Evolutionary conservation across 2,329 filamentous ascomycete species (phyloP).

Genomic region (Fusarium drepaniforme): DNA sequence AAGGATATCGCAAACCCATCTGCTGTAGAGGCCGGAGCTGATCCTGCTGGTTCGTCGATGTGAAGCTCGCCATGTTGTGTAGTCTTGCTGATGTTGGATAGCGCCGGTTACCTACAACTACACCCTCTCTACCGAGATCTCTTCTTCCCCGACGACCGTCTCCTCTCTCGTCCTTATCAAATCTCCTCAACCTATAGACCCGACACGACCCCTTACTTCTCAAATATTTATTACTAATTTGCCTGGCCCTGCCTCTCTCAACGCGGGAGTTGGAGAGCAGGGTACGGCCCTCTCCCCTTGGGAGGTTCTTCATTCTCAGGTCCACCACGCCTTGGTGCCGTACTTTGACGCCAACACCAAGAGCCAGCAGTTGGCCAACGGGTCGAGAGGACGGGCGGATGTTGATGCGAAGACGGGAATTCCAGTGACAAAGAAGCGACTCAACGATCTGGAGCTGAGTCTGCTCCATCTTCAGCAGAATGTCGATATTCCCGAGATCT

Average conservation of each 20-base stretch:
- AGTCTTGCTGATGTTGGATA: constrained; percentile 42
- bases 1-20: constrained; percentile 77
- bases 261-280: constrained; percentile 75
- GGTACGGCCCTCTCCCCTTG: constrained; percentile 84
- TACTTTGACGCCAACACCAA: constrained; percentile 98
- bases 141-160: constrained; percentile 81
- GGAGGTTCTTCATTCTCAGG: constrained; percentile 90
- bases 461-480: constrained; percentile 95
- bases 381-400: constrained; percentile 80
- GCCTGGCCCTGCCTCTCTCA: constrained; percentile 81
- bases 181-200: constrained; percentile 88
- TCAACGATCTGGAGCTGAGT: constrained; percentile 93
- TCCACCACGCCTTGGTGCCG: constrained; percentile 91
- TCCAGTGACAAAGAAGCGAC: constrained; percentile 95
- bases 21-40: constrained; percentile 62
- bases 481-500: constrained; percentile 94
- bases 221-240: constrained; percentile 96
- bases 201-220: constrained; percentile 81
- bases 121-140: constrained; percentile 84
- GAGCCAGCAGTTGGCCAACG: constrained; percentile 76
- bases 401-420: constrained; percentile 94
- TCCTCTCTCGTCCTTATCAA: constrained; percentile 93
- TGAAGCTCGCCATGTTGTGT: not conserved
- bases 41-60: constrained; percentile 56
- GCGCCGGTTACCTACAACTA: constrained; percentile 75